Base-by-base conservation (phyloP, 495 filamentous ascomycete species). In the Aspergillus taichungensis region DNA sequence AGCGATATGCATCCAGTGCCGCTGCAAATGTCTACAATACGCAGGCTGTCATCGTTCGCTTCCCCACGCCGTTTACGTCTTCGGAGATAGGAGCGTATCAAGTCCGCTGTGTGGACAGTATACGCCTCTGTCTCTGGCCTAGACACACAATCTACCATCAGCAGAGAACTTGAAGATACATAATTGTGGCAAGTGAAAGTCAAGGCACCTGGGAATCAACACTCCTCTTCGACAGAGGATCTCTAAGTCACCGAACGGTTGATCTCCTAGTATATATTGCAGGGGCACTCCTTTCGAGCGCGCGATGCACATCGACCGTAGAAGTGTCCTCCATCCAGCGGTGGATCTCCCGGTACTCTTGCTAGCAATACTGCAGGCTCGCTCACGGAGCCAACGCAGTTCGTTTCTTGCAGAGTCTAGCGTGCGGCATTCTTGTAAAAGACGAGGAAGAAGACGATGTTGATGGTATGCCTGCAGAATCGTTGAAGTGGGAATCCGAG, bases 1-100 rank as follows among this genome's bases (percentile, higher is more conserved):
- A 96, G 77, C 0, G 88, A 66, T 48, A 98, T 94, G 62, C 92
- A 97, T 27, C 92, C 92, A 12, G 86, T 87, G 4, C 92, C 92
- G 0, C 87, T 85, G 60, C 92, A 97, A 24, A 95, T 64, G 61
- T 98, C 92, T 2, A 96, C 56, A 14, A 96, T 72, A 28, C 71
- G 74, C 6, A 92, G 47, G 36, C 31, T 40, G 32, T 29, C 30
- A 18, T 35, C 27, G 3, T 27, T 28, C 6, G 8, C 14, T 30
- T 9, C 28, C 13, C 10, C 8, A n/a, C 29, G 8, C 37, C 11
- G 31, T 48, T 24, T 32, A 30, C 28, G 28, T 37, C 37, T n/a
- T 28, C 29, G 13, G 14, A 50, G 12, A 40, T 27, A 42, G 42
- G 53, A 8, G 30, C 52, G 14, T 49, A 84, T 56, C 27, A 78